Evolutionary conservation across 495 filamentous ascomycete species (phyloP).

Genomic region (Penicillium lividum): DNA sequence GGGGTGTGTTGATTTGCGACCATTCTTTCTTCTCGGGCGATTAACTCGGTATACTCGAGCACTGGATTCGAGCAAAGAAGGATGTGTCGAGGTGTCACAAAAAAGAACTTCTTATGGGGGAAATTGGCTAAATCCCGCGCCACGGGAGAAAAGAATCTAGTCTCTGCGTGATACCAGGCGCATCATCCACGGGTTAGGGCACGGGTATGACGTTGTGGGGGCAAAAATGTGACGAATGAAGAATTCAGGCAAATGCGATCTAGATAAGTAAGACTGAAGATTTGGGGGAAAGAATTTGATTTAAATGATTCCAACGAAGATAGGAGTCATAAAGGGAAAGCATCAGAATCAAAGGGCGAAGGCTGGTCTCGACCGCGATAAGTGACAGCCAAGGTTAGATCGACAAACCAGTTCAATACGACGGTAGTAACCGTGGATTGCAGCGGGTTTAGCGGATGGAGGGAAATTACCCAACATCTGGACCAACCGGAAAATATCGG

Average conservation of each 20-base stretch:
- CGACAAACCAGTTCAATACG: constrained; percentile 16
- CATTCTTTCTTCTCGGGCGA: not conserved
- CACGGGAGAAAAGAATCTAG: constrained; percentile 18
- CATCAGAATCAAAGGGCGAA: constrained; percentile 4
- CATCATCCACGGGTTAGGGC: constrained; percentile 24
- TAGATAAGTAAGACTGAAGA: not conserved
- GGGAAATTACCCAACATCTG: constrained; percentile 1
- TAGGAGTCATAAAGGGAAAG: not conserved
- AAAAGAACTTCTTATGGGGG: not conserved
- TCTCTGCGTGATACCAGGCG: constrained; percentile 8
- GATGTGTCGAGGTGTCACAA: not conserved
- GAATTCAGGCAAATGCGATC: not conserved
- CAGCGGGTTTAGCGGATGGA: not conserved
- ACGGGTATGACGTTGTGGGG: constrained; percentile 25
- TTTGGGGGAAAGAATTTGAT: not conserved
- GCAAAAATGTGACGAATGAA: constrained; percentile 9
- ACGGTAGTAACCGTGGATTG: constrained; percentile 20
- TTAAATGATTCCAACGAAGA: not conserved
- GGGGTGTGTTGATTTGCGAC: constrained; percentile 7
- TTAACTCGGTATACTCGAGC: not conserved
- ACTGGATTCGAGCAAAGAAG: not conserved
- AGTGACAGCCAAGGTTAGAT: constrained; percentile 8
- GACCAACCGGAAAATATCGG: constrained; percentile 3
- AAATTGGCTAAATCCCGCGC: constrained; percentile 17
- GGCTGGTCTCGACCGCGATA: constrained; percentile 17